Evolutionary conservation across 306 rosid species (phyloP).

Genomic region (Bauhinia variegata): DNA sequence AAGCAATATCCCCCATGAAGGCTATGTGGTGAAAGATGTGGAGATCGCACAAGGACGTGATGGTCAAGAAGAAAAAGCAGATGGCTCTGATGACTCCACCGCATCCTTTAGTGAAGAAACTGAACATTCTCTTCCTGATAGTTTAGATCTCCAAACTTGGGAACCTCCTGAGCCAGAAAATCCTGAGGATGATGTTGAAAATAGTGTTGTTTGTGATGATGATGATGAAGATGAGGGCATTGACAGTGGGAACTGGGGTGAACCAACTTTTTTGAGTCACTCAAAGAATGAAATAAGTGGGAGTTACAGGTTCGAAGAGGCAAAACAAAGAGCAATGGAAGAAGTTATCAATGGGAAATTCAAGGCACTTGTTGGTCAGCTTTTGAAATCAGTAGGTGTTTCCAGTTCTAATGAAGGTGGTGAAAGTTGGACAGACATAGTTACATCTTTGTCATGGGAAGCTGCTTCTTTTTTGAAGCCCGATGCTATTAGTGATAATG

Average conservation of each 20-base stretch:
- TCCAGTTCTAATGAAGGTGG: constrained; percentile 57
- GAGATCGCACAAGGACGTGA: constrained; percentile 44
- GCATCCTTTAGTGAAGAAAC: constrained; percentile 44
- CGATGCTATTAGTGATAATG: constrained; percentile 56
- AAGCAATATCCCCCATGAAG: constrained; percentile 39
- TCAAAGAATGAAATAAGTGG: constrained; percentile 57
- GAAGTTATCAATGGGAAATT: constrained; percentile 79
- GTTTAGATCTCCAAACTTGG: constrained; percentile 64
- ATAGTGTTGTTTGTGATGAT: constrained; percentile 68
- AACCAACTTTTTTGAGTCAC: constrained; percentile 58
- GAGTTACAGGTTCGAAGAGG: constrained; percentile 64
- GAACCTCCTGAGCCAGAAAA: constrained; percentile 89
- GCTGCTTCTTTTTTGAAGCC: constrained; percentile 92
- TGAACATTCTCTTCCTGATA: constrained; percentile 55
- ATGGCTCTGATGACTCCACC: constrained; percentile 18
- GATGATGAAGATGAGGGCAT: constrained; percentile 82
- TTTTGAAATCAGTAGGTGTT: constrained; percentile 76
- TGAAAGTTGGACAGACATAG: constrained; percentile 82
- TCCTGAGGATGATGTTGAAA: constrained; percentile 70
- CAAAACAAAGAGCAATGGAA: constrained; percentile 69
- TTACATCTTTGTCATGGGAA: constrained; percentile 86
- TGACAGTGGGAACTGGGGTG: constrained; percentile 64
- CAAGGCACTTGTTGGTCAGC: constrained; percentile 70
- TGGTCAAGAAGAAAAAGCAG: constrained; percentile 45
- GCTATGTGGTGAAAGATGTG: constrained; percentile 51